Evolutionary conservation across 495 filamentous ascomycete genomes (phyloP), one percentile per base, ranked within the genome.

Genomic region (Hypoxylon lenormandii): DNA sequence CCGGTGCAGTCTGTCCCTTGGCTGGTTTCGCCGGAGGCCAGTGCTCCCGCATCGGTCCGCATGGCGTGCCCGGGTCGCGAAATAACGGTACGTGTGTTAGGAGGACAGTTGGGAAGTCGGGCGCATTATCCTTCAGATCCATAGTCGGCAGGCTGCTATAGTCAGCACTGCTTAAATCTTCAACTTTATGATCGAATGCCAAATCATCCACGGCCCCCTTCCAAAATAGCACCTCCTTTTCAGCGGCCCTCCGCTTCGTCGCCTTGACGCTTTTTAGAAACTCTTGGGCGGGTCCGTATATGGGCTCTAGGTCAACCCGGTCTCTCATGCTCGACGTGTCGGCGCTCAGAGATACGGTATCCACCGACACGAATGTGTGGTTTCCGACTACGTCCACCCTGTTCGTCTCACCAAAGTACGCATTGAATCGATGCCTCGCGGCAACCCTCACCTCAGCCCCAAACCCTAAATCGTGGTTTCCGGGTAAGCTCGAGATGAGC

Each of bases 391-490:
- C 83, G 73, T 97, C 92, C 13, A 98, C 86, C 13, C 91, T 84
- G 69, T 97, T 98, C 10, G 90, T 89, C 49, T 92, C 86, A 11
- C 96, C 96, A 79, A 99, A 97, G 76, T 90, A 97, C 1, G 90
- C 85, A 66, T 91, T 87, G 74, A 97, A 98, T 45, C 96, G 82
- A 70, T 91, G 85, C 51, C 93, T 84, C 11, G 97, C 91, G 0
- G 90, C 79, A 21, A 89, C 70, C 72, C 95, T 90, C 53, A 99
- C 89, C 16, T 93, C 90, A 22, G 85, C 86, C 1, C 91, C 96
- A 70, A 99, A 94, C 1, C 96, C 96, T n/a, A 97, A 80, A 76
- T 99, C 96, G 76, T 99, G 96, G 66, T 99, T 99, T 5, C 95
- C 96, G 0, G 96, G 96, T 18, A 99, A 73, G 67, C 88, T 92